These are phyloP conservation scores for Suillus placidus DNA, from an alignment of 768 basidiomycete species.

Conservation along the genomic window DNA sequence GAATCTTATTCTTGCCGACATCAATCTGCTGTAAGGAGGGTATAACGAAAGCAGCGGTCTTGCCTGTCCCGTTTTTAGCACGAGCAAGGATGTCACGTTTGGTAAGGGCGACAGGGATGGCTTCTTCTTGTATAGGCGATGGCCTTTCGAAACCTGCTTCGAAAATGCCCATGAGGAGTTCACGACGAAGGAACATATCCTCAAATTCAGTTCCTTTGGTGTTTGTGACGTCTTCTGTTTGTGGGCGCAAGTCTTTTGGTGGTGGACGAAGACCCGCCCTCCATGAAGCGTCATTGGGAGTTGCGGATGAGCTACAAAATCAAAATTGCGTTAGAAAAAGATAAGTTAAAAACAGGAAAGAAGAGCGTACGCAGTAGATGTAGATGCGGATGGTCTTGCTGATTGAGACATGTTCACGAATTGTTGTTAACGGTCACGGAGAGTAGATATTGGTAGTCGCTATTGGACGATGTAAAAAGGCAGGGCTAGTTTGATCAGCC, in stretches of 20 bases:
- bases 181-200: conserved; percentile 88
- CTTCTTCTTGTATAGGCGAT: conserved; percentile 98
- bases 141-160: conserved; percentile 97
- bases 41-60: conserved; percentile 99
- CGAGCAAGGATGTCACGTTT: conserved; percentile 94
- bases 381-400: conserved; percentile 36
- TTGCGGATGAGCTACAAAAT: conserved; percentile 27
- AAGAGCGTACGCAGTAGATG: conserved; percentile 20
- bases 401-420: conserved; percentile 33
- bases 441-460: conserved; percentile 17
- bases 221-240: conserved; percentile 95
- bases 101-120: conserved; percentile 92
- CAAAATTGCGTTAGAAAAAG: neutral
- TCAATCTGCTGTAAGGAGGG: conserved; percentile 94
- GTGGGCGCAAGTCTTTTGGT: conserved; percentile 90
- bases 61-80: conserved; percentile 96
- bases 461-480: conserved; percentile 16
- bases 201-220: conserved; percentile 96
- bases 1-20: conserved; percentile 81
- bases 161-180: conserved; percentile 99
- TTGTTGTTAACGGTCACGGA: conserved; percentile 14
- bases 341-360: conserved; percentile 12
- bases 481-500: conserved; percentile 19
- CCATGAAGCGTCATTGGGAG: conserved; percentile 52
- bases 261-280: conserved; percentile 79